Evolutionary conservation across 768 basidiomycete genomes (phyloP).

Genomic region (Neoboletus magnificus): DNA sequence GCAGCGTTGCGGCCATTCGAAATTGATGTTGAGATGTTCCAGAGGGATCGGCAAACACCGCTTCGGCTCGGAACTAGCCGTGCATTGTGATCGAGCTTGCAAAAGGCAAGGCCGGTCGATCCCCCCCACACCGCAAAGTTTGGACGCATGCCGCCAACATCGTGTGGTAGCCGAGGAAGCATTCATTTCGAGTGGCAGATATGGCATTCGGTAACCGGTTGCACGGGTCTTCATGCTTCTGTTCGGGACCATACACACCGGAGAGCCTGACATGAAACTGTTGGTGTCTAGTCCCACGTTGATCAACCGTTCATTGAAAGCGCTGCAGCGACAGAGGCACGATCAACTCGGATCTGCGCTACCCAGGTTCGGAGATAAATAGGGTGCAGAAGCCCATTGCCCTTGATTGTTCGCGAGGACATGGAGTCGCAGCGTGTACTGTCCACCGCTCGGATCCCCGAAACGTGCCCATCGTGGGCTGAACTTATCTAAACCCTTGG

Average conservation of each 20-base stretch:
- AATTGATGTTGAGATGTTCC: not conserved
- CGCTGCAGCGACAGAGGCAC: not conserved
- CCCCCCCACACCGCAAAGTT: not conserved
- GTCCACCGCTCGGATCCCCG: conserved; percentile 6
- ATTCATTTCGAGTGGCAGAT: not conserved
- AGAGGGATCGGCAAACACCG: not conserved
- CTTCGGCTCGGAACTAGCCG: not conserved
- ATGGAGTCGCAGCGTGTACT: conserved; percentile 13
- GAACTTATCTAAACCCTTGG: conserved; percentile 13
- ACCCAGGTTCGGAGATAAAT: not conserved
- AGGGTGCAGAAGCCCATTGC: not conserved
- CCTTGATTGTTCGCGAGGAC: not conserved
- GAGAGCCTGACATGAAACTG: not conserved
- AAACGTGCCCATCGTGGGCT: conserved; percentile 14
- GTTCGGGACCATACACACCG: not conserved
- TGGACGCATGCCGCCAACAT: not conserved
- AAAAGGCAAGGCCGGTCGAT: not conserved
- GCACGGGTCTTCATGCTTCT: not conserved
- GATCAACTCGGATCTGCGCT: not conserved
- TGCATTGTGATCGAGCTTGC: not conserved
- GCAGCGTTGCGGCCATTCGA: not conserved
- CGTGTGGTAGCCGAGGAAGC: not conserved
- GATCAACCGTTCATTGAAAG: not conserved
- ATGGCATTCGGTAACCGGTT: not conserved
- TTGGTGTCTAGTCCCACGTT: no score